Conservation (phyloP, 2,329 filamentous ascomycete genomes). For the Dactylonectria estremocensis region DNA sequence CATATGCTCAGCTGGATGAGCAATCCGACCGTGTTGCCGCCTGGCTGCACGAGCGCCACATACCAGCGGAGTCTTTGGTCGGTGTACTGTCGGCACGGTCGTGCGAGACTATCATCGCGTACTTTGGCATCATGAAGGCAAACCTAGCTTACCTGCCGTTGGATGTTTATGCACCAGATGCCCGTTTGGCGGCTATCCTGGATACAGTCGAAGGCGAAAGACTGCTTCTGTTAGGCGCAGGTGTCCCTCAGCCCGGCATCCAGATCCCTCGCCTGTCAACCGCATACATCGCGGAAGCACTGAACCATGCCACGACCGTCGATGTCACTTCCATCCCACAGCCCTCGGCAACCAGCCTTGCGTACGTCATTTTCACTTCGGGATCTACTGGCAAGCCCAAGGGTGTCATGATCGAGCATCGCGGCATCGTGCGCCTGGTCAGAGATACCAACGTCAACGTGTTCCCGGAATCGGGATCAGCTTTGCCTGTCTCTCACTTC, state of each 20-base stretch:
- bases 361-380: conserved; percentile 22
- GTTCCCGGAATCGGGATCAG: neutral
- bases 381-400: conserved; percentile 17
- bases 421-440: conserved; percentile 8
- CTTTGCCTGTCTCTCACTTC: conserved; percentile 22
- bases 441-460: conserved; percentile 14
- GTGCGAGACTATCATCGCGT: conserved; percentile 26
- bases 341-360: conserved; percentile 1
- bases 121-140: conserved; percentile 39
- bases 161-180: conserved; percentile 30
- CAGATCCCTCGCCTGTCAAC: neutral
- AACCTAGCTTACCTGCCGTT: conserved; percentile 38
- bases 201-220: too few relatives aligned
- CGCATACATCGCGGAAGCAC: neutral
- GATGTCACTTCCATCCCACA: too few relatives aligned
- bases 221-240: too few relatives aligned
- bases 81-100: conserved; percentile 26
- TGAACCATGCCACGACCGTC: neutral
- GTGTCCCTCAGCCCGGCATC: neutral
- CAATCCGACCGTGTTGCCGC: too few relatives aligned
- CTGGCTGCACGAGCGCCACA: too few relatives aligned
- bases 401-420: conserved; percentile 14
- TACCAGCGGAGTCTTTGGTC: conserved; percentile 15
- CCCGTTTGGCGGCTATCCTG: conserved; percentile 27
- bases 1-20: too few relatives aligned